Evolutionary conservation across 163 green algal species (phyloP), one percentile per base, ranked within the genome.

Genomic region (Prototheca cutis): DNA sequence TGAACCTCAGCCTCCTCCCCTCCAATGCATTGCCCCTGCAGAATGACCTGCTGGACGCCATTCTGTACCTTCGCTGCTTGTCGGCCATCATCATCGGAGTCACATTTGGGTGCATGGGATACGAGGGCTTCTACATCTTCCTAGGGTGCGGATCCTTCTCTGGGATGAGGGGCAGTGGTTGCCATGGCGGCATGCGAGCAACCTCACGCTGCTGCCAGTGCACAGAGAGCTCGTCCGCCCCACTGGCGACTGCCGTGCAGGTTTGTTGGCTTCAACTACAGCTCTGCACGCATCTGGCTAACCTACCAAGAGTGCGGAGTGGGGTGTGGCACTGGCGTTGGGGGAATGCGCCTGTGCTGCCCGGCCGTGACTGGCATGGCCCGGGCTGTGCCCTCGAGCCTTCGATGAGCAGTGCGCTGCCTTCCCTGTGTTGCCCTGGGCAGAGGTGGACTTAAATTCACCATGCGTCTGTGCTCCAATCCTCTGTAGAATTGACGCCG

Each of bases 231-330:
- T 45, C 8, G 8, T 36, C 28, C 19, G 28, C 24, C 29, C 27
- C 19, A 3, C 39, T 28, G n/a, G 21, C 3, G 32, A 49, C 31
- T 33, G 4, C 33, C 27, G 6, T 21, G 4, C 55, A 62, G 62
- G 23, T 70, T 65, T 30, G 34, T 76, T n/a, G 58, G 39, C 19
- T 36, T 67, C 40, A 67, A 62, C 48, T 48, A 59, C 15, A 57
- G 57, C 23, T 40, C 53, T n/a, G 57, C 40, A 36, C 66, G 54
- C 3, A 40, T 61, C 2, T 76, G 68, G 68, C 55, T 76, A 10
- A 40, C 36, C 7, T 76, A 56, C 39, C 69, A 76, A 54, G 31
- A 31, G 57, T 71, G 40, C 47, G 56, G 6, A 31, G 6, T 28
- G 47, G 21, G 47, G 21, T 31, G 25, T 15, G 13, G 36, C 8